Conservation (phyloP, 352 stramenopile genomes). For the Phytophthora sp. region DNA sequence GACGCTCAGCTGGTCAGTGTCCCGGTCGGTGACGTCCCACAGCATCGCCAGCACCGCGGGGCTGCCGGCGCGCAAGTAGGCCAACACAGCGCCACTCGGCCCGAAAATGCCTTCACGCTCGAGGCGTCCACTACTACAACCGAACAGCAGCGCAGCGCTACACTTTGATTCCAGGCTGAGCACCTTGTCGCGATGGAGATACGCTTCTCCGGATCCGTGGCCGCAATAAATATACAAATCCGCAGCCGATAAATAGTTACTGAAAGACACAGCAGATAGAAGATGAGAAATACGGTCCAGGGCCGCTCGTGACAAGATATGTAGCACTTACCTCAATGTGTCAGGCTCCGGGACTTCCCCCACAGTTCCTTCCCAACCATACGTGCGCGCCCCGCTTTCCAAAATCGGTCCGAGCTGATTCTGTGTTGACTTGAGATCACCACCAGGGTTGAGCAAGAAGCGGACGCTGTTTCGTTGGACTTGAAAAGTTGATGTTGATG, state of each 20-base stretch:
- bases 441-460: slow-evolving; percentile 78
- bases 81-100: slow-evolving; percentile 93
- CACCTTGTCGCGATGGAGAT: slow-evolving; percentile 88
- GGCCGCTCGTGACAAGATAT: too few species aligned
- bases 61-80: slow-evolving; percentile 93
- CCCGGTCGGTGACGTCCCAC: slow-evolving; percentile 99
- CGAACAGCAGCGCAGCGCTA: slow-evolving; percentile 94
- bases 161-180: slow-evolving; percentile 51
- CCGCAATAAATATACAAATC: slow-evolving; percentile 98
- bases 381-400: slow-evolving; percentile 23
- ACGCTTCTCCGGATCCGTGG: slow-evolving; percentile 95
- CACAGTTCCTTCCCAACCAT: slow-evolving; percentile 62
- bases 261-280: slow-evolving; percentile 11
- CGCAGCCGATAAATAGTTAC: slow-evolving; percentile 53
- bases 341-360: slow-evolving; percentile 53
- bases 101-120: slow-evolving; percentile 90
- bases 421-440: slow-evolving; percentile 74
- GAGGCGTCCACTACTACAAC: slow-evolving; percentile 96
- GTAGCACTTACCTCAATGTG: slow-evolving; percentile 50
- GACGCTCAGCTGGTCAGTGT: slow-evolving; percentile 95
- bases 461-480: slow-evolving; percentile 45
- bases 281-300: not conserved
- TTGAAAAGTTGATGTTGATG: not conserved
- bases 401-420: slow-evolving; percentile 64
- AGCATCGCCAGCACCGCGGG: slow-evolving; percentile 97